A percentile compares a stretch with the other conserved stretches of the same genome.
phyloP scores from a whole-genome alignment of 106 monocot genomes.

The Phalaenopsis equestris region DNA sequence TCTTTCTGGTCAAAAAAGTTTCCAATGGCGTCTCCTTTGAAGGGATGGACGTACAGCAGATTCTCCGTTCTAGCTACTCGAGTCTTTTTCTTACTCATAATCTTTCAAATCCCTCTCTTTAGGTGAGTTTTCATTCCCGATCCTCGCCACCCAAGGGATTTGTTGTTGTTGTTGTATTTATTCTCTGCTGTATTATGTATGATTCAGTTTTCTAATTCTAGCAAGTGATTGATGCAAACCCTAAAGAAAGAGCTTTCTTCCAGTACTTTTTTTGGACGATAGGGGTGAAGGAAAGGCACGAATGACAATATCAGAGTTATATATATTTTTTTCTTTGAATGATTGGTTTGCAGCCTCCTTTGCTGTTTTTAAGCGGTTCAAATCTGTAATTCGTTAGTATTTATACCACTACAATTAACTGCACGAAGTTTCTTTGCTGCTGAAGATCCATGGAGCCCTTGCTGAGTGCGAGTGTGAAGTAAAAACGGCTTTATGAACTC shows the following conservation, averaged over 20 bases:
- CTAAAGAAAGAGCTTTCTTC: background rate
- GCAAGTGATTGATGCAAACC: background rate
- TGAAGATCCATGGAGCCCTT: background rate
- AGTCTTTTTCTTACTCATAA: slow-evolving; percentile 6
- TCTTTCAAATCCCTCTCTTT: slow-evolving; percentile 13
- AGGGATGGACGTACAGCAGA: slow-evolving; percentile 8
- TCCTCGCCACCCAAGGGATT: background rate
- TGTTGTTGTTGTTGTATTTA: background rate
- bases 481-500: background rate
- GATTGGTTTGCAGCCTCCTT: background rate
- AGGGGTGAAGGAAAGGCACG: background rate
- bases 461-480: background rate
- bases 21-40: background rate
- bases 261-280: background rate
- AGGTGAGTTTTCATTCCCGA: slow-evolving; percentile 4
- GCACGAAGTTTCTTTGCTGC: background rate
- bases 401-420: background rate
- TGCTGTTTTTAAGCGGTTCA: background rate
- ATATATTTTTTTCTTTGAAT: background rate
- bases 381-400: background rate
- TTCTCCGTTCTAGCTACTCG: slow-evolving; percentile 2
- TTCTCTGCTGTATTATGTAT: background rate
- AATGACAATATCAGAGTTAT: background rate
- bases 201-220: background rate
- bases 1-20: background rate